Base-by-base conservation (phyloP, 2,329 filamentous ascomycete species). In the Neofusicoccum parvum region DNA sequence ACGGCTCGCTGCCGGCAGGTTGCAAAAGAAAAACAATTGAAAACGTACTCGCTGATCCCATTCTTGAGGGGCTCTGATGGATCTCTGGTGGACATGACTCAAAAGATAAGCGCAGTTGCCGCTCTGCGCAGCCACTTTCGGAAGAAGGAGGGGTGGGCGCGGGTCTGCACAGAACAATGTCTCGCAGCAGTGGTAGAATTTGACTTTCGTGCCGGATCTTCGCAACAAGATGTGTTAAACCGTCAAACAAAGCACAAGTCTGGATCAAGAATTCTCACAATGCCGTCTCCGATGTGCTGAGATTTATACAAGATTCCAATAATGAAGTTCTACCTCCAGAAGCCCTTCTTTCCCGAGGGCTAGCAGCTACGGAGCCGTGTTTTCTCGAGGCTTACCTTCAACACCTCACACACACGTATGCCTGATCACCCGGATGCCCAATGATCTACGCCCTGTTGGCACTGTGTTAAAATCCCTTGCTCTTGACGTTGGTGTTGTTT, bases 371-470 rank as follows among this genome's bases (percentile, higher is more conserved):
- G 50, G 27, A 37, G 34, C 48, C 15, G n/a, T 14, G n/a, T 10
- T 53, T 53, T 37, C 34, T 53, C 50, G 14, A 51, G 48, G 48
- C 23, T 51, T 36, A 51, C 48, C 50, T 37, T 53, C 50, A 37
- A 37, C 15, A 37, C n/a, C 15, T 11, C 23, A 15, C 46, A 17
- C 50, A 53, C 34, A 10, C 17, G 27, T 32, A 14, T 20, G 50
- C 50, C 20, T 34, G 15, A 14, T 39, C 32, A 12, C 10, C 50
- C 7, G 14, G 10, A 12, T 34, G 50, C 34, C 34, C 50, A 20
- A 53, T 53, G 50, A 39, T 53, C 50, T 37, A 4, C 50, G 50
- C 50, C 10, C 7, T 12, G 50, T 20, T 14, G 50, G 5, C 27
- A 39, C 20, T 20, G 17, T 37, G 15, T 39, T 39, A 10, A 20